phyloP scores from a whole-genome alignment of 2,329 filamentous ascomycete species.

The Graphilbum fragrans region DNA sequence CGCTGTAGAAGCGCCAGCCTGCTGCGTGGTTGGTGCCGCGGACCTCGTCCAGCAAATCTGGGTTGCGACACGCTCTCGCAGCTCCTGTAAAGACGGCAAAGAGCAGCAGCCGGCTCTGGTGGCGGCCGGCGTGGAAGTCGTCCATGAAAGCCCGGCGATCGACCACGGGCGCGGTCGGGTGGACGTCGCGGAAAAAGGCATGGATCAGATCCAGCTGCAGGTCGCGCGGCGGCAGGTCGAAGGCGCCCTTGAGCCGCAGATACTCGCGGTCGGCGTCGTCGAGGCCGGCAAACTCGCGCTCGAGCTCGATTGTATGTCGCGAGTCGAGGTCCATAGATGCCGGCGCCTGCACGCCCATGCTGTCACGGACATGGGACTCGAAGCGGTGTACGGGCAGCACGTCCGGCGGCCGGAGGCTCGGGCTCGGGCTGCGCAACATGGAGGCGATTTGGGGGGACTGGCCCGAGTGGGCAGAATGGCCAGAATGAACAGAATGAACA shows the following conservation, averaged over 20 bases:
- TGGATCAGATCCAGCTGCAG: conserved; percentile 8
- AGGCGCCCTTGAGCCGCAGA: conserved; percentile 7
- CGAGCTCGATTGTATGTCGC: conserved; percentile 6
- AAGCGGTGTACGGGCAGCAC: conserved; percentile 6
- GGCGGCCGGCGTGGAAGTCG: conserved; percentile 5
- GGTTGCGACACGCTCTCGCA: conserved; percentile 7
- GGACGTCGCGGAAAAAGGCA: conserved; percentile 7
- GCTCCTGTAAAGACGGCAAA: conserved; percentile 10
- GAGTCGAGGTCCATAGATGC: conserved; percentile 8
- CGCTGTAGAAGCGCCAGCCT: conserved; percentile 8
- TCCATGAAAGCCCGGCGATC: conserved; percentile 4
- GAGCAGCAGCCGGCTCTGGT: conserved; percentile 7
- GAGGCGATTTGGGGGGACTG: not conserved
- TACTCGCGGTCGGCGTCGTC: conserved; percentile 9
- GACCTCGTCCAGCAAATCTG: conserved; percentile 6
- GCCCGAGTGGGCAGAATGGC: no score
- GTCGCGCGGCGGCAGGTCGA: conserved; percentile 5
- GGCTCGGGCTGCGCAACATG: not conserved
- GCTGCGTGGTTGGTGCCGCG: conserved; percentile 7
- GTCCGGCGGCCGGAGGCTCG: not conserved
- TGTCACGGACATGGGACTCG: conserved; percentile 8
- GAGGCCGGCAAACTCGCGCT: conserved; percentile 4
- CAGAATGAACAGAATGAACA: no score
- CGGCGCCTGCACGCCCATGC: conserved; percentile 6
- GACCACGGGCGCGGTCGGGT: conserved; percentile 9